A percentile compares a stretch with the other conserved stretches of the same genome.
These are phyloP conservation scores for Exophiala calicioides DNA, from an alignment of 2,329 filamentous ascomycete species.

Conservation along the genomic window DNA sequence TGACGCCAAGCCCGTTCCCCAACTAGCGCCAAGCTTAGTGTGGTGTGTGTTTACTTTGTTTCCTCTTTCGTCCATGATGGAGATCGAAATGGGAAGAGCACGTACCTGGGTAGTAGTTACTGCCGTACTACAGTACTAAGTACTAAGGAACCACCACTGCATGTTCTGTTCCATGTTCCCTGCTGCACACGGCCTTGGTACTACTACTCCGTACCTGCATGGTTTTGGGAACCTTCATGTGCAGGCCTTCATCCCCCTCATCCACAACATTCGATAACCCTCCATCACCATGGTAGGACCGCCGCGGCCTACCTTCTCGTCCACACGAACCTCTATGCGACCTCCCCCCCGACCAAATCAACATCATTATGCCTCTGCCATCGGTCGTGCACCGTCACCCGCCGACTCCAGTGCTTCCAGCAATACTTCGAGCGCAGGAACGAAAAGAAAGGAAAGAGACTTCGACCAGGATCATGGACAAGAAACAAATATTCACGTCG, in stretches of 20 bases:
- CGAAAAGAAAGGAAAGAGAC: slow-evolving; percentile 85
- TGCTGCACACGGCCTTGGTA: too few relatives aligned
- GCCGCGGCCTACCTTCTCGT: slow-evolving; percentile 51
- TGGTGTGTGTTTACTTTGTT: slow-evolving; percentile 3
- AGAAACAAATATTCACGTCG: slow-evolving; percentile 97
- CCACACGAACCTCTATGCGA: slow-evolving; percentile 52
- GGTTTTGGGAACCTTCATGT: too few relatives aligned
- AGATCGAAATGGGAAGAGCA: too few relatives aligned
- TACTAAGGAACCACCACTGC: too few relatives aligned
- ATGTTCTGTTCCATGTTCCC: too few relatives aligned
- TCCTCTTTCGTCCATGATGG: slow-evolving; percentile 2
- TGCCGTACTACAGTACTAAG: too few relatives aligned
- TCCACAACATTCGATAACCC: not conserved
- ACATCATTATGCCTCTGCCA: slow-evolving; percentile 50
- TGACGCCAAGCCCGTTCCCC: too few relatives aligned
- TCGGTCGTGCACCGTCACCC: slow-evolving; percentile 65
- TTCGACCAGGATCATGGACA: slow-evolving; percentile 71
- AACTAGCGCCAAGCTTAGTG: not conserved
- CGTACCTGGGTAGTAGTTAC: too few relatives aligned
- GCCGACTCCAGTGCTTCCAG: slow-evolving; percentile 67
- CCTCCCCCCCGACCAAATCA: slow-evolving; percentile 49
- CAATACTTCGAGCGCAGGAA: slow-evolving; percentile 54
- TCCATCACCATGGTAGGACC: slow-evolving; percentile 55
- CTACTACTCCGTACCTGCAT: too few relatives aligned
- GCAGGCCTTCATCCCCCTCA: not conserved